Evolutionary conservation across 2,329 filamentous ascomycete species (phyloP).

Genomic region (Dothistroma pini): DNA sequence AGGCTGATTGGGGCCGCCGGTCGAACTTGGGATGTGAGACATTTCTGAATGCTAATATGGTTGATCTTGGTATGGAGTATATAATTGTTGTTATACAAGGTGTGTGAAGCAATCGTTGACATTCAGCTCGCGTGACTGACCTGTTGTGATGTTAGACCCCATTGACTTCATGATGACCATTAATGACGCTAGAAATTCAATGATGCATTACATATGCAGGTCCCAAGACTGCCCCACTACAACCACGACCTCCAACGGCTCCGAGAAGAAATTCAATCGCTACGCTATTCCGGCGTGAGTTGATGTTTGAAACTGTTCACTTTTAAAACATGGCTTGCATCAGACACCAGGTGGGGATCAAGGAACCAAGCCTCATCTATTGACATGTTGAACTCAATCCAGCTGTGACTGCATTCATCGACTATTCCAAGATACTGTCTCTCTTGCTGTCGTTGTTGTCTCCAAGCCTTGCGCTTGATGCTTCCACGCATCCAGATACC

Average conservation of each 20-base stretch:
- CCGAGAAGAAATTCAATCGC: too few species aligned
- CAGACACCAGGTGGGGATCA: too few species aligned
- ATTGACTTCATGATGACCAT: neutral
- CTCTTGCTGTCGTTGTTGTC: neutral
- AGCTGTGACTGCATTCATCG: neutral
- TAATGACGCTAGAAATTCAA: neutral
- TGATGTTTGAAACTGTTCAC: too few species aligned
- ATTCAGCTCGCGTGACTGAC: neutral
- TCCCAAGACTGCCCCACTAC: neutral
- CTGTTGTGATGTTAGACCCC: neutral
- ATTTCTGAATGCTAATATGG: neutral
- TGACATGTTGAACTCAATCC: too few species aligned
- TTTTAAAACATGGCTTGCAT: too few species aligned
- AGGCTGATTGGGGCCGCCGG: neutral
- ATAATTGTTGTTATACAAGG: neutral
- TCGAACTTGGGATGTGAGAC: neutral
- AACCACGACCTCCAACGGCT: neutral
- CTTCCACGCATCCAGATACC: neutral
- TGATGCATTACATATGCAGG: neutral
- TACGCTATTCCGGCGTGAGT: neutral
- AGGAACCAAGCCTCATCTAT: too few species aligned
- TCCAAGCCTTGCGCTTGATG: neutral
- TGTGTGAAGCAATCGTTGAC: neutral
- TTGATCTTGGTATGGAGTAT: neutral
- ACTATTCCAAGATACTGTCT: neutral